Evolutionary conservation across 2,329 filamentous ascomycete species (phyloP), one percentile per base, ranked within the genome.

Genomic region (Stagonosporopsis cucurbitacearum): DNA sequence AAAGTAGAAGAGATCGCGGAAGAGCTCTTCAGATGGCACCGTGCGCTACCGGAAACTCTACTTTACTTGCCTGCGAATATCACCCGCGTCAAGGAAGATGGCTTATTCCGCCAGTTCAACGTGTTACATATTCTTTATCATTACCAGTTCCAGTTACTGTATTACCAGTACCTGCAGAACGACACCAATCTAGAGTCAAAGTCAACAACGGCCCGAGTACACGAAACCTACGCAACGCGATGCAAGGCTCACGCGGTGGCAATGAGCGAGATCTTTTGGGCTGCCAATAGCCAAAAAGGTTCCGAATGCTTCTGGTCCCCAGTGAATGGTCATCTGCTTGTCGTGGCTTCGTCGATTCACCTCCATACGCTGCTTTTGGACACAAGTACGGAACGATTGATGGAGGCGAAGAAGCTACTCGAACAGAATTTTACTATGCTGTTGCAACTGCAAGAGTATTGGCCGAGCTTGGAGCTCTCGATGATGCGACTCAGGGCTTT

Each of bases 261-360:
- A 6, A 54, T 48, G 50, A 42, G 36, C 30, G 50, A 54, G 23
- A 48, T 54, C 1, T 54, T 54, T 23, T 54, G 47, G 47, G 19
- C 32, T n/a, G 30, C 32, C 1, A 39, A 40, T 25, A 40, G 20
- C n/a, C 48, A 52, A 17, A 42, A 43, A 12, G 50, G 50, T 9
- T 30, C 50, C 8, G 50, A 54, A 19, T 54, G 50, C 37, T 30
- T 54, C 8, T 54, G 50, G 50, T 54, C 50, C 17, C 43, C 50
- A 15, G 50, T 54, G 2, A 54, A 54, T 17, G 50, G 43, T 15
- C 43, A 54, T 13, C 17, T 54, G 11, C 43, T 54, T 23, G 50
- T 54, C 19, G 43, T 54, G 15, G 50, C 50, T 37, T 54, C 43
- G 13, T 47, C 50, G 37, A 35, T 54, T 6, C 50, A 47, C 19